Evolutionary conservation across 768 basidiomycete genomes (phyloP).

Genomic region (Rhodotorula babjevae): DNA sequence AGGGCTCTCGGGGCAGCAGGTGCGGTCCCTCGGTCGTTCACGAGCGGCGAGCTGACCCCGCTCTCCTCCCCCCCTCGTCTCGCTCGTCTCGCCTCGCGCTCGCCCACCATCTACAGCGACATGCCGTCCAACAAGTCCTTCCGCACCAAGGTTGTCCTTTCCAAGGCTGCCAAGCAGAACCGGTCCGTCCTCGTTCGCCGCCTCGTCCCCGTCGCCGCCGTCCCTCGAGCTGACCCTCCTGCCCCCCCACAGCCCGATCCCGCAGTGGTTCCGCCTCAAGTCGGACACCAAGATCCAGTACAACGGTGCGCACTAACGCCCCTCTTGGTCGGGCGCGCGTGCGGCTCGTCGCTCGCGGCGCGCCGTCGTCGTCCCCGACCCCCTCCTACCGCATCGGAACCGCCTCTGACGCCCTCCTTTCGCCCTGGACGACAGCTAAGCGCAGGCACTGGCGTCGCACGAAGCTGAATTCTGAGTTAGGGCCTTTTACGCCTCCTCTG

Average conservation of each 20-base stretch:
- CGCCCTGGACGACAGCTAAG: background rate
- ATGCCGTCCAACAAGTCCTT: slow-evolving; percentile 98
- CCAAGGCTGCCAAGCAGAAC: slow-evolving; percentile 94
- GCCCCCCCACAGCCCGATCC: slow-evolving; percentile 67
- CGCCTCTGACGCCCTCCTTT: background rate
- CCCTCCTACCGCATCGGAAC: too few relatives aligned
- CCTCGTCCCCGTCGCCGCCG: background rate
- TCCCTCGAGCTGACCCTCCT: background rate
- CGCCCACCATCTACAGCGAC: slow-evolving; percentile 23
- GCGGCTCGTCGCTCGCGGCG: background rate
- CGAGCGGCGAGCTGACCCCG: background rate
- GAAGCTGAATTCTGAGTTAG: background rate
- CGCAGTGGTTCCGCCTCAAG: slow-evolving; percentile 97
- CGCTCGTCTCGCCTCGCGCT: background rate
- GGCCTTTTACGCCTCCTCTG: too few relatives aligned
- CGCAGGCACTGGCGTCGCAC: slow-evolving; percentile 3
- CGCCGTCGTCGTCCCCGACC: background rate
- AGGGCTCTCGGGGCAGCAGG: too few relatives aligned
- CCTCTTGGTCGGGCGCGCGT: too few relatives aligned
- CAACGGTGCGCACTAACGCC: slow-evolving; percentile 14
- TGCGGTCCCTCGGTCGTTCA: too few relatives aligned
- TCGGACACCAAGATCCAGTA: slow-evolving; percentile 85
- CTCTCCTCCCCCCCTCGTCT: background rate
- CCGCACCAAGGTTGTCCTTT: slow-evolving; percentile 92
- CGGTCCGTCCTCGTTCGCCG: slow-evolving; percentile 55